Base-by-base conservation (phyloP, 345 rosid genomes). In the Populus davidiana region DNA sequence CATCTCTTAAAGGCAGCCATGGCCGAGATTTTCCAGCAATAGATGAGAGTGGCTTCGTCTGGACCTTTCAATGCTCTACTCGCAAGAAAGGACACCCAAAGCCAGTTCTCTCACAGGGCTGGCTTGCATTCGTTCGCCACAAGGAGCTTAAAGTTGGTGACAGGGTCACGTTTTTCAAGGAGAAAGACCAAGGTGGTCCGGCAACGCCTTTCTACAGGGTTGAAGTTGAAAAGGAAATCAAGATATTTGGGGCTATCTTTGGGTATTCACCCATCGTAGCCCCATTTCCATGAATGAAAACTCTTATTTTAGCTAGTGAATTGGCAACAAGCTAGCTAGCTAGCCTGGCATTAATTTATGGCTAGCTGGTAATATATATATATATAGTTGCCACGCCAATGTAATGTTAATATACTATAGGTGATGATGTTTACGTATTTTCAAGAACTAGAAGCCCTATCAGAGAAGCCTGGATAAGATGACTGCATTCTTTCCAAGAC, bases 81-180 rank as follows among this genome's bases (percentile, higher is more conserved):
- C 81, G 81, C 18, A 65, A 50, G 62, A 65, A 36, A 14, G 49
- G 4, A 10, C 74, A 63, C 75, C 11, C 0, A 27, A 77, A 62
- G 49, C 80, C 80, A 4, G 75, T 71, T 13, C 64, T 78, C 14
- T 44, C 72, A 20, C 52, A 29, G 56, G 81, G 81, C 6, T 78
- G 81, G 81, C 68, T 29, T 1, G 56, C 49, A 0, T 66, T 72
- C 43, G 81, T 39, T 27, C 17, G 67, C 14, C 13, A 2, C 39
- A 64, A 78, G 38, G 29, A 71, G 20, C 80, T 78, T 71, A 10
- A 20, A 6, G 6, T 50, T 9, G 71, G 71, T 50, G 65, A 78
- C 36, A 71, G 17, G 67, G 29, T 78, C 63, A 27, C 3, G 27
- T 71, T 78, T 25, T 49, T 35, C 12, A 13, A 1, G 33, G 41